phyloP scores from a whole-genome alignment of 78 protist genomes.

The Dictyostelium brefeldianum region DNA sequence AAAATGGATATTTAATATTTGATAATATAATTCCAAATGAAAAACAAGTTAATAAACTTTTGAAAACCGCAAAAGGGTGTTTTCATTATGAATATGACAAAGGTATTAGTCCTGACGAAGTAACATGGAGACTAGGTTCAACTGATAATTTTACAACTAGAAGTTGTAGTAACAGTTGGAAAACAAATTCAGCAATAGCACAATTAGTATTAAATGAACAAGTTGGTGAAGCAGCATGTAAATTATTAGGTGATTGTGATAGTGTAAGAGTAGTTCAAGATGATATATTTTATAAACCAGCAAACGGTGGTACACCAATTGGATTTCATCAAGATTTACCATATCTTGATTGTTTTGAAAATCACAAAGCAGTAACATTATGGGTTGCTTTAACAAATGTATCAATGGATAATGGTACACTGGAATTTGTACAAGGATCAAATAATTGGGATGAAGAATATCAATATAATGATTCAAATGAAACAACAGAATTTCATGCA shows the following conservation, averaged over 20 bases:
- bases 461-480: neutral
- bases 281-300: conserved; percentile 1
- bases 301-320: conserved; percentile 2
- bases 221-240: conserved; percentile 22
- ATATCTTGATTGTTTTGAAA: neutral
- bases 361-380: conserved; percentile 15
- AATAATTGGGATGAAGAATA: conserved; percentile 18
- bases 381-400: conserved; percentile 69
- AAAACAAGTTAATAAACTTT: neutral
- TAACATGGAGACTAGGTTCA: conserved; percentile 5
- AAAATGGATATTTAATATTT: conserved; percentile 1
- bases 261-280: conserved; percentile 42
- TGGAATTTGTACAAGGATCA: conserved; percentile 50
- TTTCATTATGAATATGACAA: neutral
- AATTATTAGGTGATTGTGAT: conserved; percentile 21
- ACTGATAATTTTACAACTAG: neutral
- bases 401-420: conserved; percentile 45
- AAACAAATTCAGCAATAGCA: neutral
- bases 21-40: neutral
- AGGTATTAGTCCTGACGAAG: neutral
- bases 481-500: conserved; percentile 51
- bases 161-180: neutral
- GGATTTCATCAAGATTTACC: conserved; percentile 15
- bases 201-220: conserved; percentile 17
- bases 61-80: neutral